Base-by-base conservation (phyloP, 176 grass and related monocot species). In the Oryza glaberrima region DNA sequence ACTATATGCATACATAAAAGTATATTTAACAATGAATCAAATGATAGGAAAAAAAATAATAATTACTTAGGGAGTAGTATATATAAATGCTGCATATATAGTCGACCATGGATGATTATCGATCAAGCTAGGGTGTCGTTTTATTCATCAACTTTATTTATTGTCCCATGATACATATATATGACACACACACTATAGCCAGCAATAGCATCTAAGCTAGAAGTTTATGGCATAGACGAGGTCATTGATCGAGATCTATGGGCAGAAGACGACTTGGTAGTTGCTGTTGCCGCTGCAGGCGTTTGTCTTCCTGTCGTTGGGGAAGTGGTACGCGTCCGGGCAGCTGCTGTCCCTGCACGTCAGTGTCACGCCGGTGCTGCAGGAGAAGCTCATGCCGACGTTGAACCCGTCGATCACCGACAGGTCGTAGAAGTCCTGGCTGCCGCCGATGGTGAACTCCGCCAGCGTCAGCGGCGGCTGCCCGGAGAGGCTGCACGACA, bases 381-480 rank as follows among this genome's bases (percentile, higher is more conserved):
- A 77, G 2, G 7, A 3, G 11, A 88, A 67, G 44, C 47, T 26
- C 35, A 88, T 79, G 14, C 32, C 34, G 1, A 54, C 7, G 60
- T 84, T 84, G 60, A 73, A 83, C 3, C 74, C 80, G 56, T 88
- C 80, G 30, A 78, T 68, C 30, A 88, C 74, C 0, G 80, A 83
- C 15, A 88, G 0, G 34, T 88, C 54, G 75, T 72, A 83, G 56
- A 28, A 88, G 44, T 88, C 72, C 20, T 4, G 43, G 40, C 0
- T 9, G 48, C 17, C 7, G 44, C 44, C 77, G 30, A 80, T 1
- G 47, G 48, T 82, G 85, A 40, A 77, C 73, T 88, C 79, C 13
- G 73, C 86, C 38, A 77, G 40, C 40, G 80, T 83, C 30, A 80
- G 30, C 3, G 78, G 85, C 5, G 30, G 44, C 77, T 22, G 7